Evolutionary conservation across 2,329 filamentous ascomycete species (phyloP).

Genomic region (Kalmusia sp.): DNA sequence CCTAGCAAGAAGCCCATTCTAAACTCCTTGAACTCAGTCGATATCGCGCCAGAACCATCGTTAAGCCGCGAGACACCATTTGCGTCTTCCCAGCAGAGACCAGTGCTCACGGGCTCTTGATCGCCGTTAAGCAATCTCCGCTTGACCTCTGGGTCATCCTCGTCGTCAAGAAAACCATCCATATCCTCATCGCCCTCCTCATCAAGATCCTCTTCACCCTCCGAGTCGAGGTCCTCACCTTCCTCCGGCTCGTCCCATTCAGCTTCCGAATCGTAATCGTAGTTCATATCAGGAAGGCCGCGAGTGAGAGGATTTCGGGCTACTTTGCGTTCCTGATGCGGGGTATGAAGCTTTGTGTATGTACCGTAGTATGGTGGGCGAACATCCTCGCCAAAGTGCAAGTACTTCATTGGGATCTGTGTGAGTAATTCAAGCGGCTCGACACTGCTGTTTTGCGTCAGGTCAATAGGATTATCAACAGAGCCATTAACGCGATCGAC

Average conservation of each 20-base stretch:
- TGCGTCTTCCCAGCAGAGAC: slow-evolving; percentile 81
- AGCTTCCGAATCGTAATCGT: slow-evolving; percentile 84
- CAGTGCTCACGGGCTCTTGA: slow-evolving; percentile 78
- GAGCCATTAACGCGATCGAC: slow-evolving; percentile 55
- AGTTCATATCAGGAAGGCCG: slow-evolving; percentile 70
- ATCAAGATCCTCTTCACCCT: slow-evolving; percentile 71
- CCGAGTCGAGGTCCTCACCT: slow-evolving; percentile 69
- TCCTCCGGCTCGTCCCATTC: slow-evolving; percentile 85
- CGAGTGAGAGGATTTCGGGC: slow-evolving; percentile 63
- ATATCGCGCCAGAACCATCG: slow-evolving; percentile 53
- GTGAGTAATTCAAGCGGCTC: slow-evolving; percentile 53
- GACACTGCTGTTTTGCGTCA: slow-evolving; percentile 45
- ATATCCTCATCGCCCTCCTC: slow-evolving; percentile 83
- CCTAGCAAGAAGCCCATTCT: slow-evolving; percentile 78
- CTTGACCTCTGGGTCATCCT: slow-evolving; percentile 68
- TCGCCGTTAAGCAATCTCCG: slow-evolving; percentile 68
- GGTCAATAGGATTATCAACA: slow-evolving; percentile 50
- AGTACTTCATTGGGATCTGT: slow-evolving; percentile 67
- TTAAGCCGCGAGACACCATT: slow-evolving; percentile 50
- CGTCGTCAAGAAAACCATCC: slow-evolving; percentile 87
- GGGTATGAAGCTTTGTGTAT: slow-evolving; percentile 65
- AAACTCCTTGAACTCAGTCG: slow-evolving; percentile 64
- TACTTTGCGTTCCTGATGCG: slow-evolving; percentile 52
- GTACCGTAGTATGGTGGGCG: slow-evolving; percentile 76
- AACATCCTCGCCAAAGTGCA: slow-evolving; percentile 68